phyloP scores from a whole-genome alignment of 2,329 filamentous ascomycete species.

The Colletotrichum sansevieriae region DNA sequence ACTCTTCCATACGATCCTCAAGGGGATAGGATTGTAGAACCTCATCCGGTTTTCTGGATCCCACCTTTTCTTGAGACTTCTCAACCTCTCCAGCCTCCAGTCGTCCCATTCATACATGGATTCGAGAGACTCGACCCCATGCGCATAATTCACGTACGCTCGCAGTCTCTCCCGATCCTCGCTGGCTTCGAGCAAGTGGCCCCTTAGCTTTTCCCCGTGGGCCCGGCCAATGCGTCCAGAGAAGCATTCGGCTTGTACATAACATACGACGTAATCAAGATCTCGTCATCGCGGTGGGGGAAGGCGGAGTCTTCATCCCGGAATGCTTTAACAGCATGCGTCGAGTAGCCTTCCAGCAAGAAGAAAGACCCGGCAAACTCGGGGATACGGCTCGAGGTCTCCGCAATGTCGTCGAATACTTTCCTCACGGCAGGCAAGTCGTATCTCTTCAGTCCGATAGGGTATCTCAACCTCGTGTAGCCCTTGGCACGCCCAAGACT shows the following conservation, averaged over 20 bases:
- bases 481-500: slow-evolving; percentile 57
- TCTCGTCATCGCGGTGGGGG: slow-evolving; percentile 53
- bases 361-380: slow-evolving; percentile 44
- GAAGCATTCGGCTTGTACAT: slow-evolving; percentile 46
- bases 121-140: slow-evolving; percentile 48
- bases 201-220: slow-evolving; percentile 44
- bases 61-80: slow-evolving; percentile 45
- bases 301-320: slow-evolving; percentile 50
- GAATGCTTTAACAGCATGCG: slow-evolving; percentile 50
- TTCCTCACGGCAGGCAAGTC: slow-evolving; percentile 44
- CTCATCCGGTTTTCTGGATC: slow-evolving; percentile 47
- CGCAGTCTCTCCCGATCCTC: slow-evolving; percentile 44
- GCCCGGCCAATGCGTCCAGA: slow-evolving; percentile 51
- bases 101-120: slow-evolving; percentile 43
- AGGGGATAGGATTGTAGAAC: slow-evolving; percentile 45
- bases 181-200: slow-evolving; percentile 45
- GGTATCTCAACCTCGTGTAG: slow-evolving; percentile 55
- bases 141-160: slow-evolving; percentile 46
- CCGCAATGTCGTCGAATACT: slow-evolving; percentile 50
- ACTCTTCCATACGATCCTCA: no score
- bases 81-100: slow-evolving; percentile 45
- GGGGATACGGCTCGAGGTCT: slow-evolving; percentile 52
- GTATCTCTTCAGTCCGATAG: slow-evolving; percentile 57
- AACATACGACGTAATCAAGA: slow-evolving; percentile 47
- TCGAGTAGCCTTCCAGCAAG: slow-evolving; percentile 44